Evolutionary conservation across 164 flowering plant species (phyloP), one percentile per base, ranked within the genome.

Genomic region (Piper longum): DNA sequence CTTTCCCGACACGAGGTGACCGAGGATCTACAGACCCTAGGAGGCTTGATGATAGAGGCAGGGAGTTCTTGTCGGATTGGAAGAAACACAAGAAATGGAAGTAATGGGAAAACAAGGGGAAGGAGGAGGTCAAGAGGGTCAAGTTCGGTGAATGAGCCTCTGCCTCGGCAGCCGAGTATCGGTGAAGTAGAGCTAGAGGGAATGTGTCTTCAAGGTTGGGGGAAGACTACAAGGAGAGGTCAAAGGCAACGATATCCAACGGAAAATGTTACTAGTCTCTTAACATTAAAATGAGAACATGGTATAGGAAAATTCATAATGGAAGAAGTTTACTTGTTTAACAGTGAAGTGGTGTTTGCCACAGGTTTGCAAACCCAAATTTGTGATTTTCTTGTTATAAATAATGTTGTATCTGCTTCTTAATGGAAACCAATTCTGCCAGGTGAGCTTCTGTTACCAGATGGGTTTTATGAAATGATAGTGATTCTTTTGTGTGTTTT

Each of bases 1-100:
- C 72, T 95, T 48, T 85, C 99, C 16, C 77, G 99, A 76, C 93
- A 87, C 18, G 96, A 91, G 70, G 96, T 95, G 40, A 86, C 90
- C 0, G 98, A 91, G 73, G 99, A 95, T 77, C 75, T 95, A 61
- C 92, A 86, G 70, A 78, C 66, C 40, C 75, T 84, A 42, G 87
- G 81, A 54, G 85, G 84, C 55, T 60, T 91, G 56, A 85, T 89
- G 96, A 78, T 78, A 73, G 97, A 87, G 2, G 80, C 80, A 0
- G 99, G 97, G 19, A 80, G 80, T 59, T 18, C 74, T 14, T 90
- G 99, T 97, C 75, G 76, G 60, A 73, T 77, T 16, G 86, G 89
- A 72, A 85, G 91, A 69, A 85, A 73, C 67, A 76, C 81, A 2
- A 62, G 88, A 74, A 81, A 74, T 64, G 85, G 85, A 12, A 71